Evolutionary conservation across 371 early-diverging fungal genomes (phyloP), one percentile per base, ranked within the genome.

Genomic region (Circinella minor): DNA sequence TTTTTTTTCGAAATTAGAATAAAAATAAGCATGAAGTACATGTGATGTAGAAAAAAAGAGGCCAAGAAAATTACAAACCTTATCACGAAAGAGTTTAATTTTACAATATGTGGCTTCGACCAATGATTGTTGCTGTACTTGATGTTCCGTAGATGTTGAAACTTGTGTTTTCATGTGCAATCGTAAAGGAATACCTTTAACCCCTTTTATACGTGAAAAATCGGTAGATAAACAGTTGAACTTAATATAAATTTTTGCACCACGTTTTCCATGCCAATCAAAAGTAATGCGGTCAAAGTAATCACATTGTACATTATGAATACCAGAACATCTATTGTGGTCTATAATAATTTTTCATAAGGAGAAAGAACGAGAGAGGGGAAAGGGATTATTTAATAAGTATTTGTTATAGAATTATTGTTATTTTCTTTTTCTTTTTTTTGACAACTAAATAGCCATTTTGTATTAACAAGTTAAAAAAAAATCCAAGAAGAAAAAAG

Each of bases 221-320:
- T 92, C 93, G 3, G 93, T 92, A 2, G 92, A 91, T 7, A 92
- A 77, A 71, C 91, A 90, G 71, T 91, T 89, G 75, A 92, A 91
- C 51, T 85, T 81, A 13, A 91, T 69, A 73, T 84, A 78, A 18
- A 92, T 77, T 62, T 86, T 89, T 54, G 90, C 90, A 6, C 89
- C 88, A n/a, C 82, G 78, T 36, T 79, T 76, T 4, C 91, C 90
- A 65, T 89, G 84, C 91, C 91, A 91, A 39, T 85, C 80, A 74
- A 91, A 88, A 10, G 84, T 77, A 27, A 89, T 81, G 7, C 89
- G 84, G 73, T 92, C 91, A 77, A 92, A 90, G n/a, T 75, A 74
- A 66, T 78, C 79, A 66, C 77, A 82, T 36, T 88, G 88, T 3
- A 85, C 71, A 47, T 87, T 73, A 18, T 77, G 71, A 18, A 87